These are phyloP conservation scores for Betula pendula DNA, from an alignment of 306 rosid genomes.

Conservation along the genomic window DNA sequence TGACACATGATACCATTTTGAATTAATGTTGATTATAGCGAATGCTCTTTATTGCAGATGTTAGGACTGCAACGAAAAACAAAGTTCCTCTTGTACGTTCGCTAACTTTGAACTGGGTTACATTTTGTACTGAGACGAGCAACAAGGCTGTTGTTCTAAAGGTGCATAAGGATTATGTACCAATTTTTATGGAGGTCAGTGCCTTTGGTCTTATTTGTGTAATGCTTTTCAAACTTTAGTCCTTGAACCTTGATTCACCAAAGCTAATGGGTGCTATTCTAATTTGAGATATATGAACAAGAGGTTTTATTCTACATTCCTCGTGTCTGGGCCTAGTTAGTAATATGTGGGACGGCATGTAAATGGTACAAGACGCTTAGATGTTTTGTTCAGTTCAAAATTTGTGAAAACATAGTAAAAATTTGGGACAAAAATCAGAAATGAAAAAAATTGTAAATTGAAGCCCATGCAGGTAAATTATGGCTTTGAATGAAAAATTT, in stretches of 20 bases:
- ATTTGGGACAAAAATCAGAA: neutral
- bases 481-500: neutral
- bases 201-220: constrained; percentile 5
- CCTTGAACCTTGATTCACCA: neutral
- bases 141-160: constrained; percentile 71
- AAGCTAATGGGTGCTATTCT: neutral
- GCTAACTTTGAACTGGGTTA: constrained; percentile 77
- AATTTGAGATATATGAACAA: neutral
- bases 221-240: neutral
- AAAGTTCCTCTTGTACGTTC: constrained; percentile 99
- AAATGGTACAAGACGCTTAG: neutral
- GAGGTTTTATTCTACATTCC: neutral
- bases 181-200: constrained; percentile 97
- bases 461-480: neutral
- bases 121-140: constrained; percentile 91
- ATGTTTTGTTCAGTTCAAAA: too few species aligned
- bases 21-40: constrained; percentile 24
- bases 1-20: constrained; percentile 3
- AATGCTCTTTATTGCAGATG: constrained; percentile 58
- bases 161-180: constrained; percentile 95
- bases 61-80: constrained; percentile 79
- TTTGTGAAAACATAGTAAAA: too few species aligned
- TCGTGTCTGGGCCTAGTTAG: neutral
- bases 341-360: neutral
- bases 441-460: too few species aligned